Base-by-base conservation (phyloP, 1,284 basidiomycete species). In the Sutorius eximius region DNA sequence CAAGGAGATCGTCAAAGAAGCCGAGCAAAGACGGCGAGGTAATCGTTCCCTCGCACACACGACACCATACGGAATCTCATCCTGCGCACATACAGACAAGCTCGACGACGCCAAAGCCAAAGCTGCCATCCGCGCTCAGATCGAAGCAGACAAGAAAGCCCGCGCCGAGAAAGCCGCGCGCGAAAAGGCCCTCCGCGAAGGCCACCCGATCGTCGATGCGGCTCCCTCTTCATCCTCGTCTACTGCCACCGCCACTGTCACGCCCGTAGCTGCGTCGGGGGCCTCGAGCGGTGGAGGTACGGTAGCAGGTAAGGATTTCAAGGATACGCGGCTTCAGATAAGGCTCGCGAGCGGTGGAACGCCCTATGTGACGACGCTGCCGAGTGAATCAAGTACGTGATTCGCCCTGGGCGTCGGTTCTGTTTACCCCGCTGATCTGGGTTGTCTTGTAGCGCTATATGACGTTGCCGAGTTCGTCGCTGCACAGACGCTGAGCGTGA, bases 381-480 rank as follows among this genome's bases (percentile, higher is more conserved):
- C 87, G 2, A 92, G 89, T 60, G 87, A 93, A 61, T 79, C 85
- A 20, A 84, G 91, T 93, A 68, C 67, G 89, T 81, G 12, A 36
- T 56, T 22, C 42, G 34, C 11, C 9, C 45, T 30, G 24, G 24
- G 24, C 24, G 24, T 27, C 18, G 8, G 24, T 15, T 10, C 15
- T 16, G 2, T 41, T 30, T 13, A 3, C 24, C 8, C 6, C 16
- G 20, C 20, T 36, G 22, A 56, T 34, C 18, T 9, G 20, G 9
- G 0, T 10, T 13, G 3, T 34, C 20, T 3, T 3, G 36, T 45
- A 93, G 91, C 89, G 3, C 75, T 97, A 45, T 78, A 82, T 7
- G 87, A 90, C 61, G 91, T 95, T 1, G 92, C 91, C n/a, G 91
- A 94, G 70, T 95, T 80, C 69, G 73, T 96, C 33, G 91, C 89